Conservation (phyloP, 768 basidiomycete species). For the Chlorophyllum brunneum region DNA sequence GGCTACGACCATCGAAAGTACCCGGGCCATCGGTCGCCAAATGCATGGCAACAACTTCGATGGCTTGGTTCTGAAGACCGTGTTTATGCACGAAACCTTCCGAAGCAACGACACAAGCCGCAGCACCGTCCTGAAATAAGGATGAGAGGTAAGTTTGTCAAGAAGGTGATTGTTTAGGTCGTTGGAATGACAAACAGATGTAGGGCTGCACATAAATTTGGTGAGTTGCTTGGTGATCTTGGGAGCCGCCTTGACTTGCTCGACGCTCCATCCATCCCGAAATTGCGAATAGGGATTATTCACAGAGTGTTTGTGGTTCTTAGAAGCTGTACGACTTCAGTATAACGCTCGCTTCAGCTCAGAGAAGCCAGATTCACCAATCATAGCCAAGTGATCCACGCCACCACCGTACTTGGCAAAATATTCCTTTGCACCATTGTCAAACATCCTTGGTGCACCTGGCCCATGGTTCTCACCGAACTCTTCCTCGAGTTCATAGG, state of each 20-base stretch:
- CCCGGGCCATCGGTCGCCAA: constrained; percentile 62
- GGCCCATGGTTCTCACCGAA: constrained; percentile 67
- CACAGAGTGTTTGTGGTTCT: constrained; percentile 79
- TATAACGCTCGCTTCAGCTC: background rate
- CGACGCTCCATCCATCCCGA: constrained; percentile 69
- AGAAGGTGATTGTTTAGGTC: too few relatives aligned
- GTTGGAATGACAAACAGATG: constrained; percentile 60
- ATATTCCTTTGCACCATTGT: constrained; percentile 74
- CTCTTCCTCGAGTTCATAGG: constrained; percentile 44
- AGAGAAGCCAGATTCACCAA: constrained; percentile 42
- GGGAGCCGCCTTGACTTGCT: constrained; percentile 62
- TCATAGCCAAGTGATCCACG: constrained; percentile 68
- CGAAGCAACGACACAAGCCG: constrained; percentile 73
- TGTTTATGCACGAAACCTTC: constrained; percentile 74
- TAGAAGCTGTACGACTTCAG: constrained; percentile 47
- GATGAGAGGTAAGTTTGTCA: background rate
- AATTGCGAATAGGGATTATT: constrained; percentile 90
- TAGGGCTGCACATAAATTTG: constrained; percentile 86
- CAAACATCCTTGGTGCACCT: constrained; percentile 68
- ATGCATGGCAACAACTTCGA: constrained; percentile 70
- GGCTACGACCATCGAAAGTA: constrained; percentile 63
- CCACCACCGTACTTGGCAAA: constrained; percentile 69
- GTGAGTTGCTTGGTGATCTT: constrained; percentile 74
- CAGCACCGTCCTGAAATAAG: constrained; percentile 55
- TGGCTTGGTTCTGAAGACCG: constrained; percentile 79